Evolutionary conservation across 163 green algal genomes (phyloP), one percentile per base, ranked within the genome.

Genomic region (Scenedesmus sp.): DNA sequence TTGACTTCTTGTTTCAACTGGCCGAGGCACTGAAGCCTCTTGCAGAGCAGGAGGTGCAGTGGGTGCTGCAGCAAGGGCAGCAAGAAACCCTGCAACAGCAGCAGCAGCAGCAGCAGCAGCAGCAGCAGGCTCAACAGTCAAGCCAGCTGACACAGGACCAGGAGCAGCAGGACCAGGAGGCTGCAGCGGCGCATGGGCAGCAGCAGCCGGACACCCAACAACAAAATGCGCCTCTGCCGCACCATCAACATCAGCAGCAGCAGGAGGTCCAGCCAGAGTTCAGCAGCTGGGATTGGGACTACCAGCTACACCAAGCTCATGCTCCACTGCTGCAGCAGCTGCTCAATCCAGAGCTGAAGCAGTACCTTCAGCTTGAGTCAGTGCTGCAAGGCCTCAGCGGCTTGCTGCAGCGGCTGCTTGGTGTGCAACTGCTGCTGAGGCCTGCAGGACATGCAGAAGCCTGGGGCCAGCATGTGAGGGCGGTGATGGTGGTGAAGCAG

Each of bases 321-420:
- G 18, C 59, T 34, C 55, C 55, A 6, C 81, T 62, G 13, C 55
- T 64, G 9, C 66, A 67, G 15, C 34, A 62, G 88, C 88, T 62
- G 8, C 15, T n/a, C 12, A 84, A 81, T 10, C 6, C 54, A 16
- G 1, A 55, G 2, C 12, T 79, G 26, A 16, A 52, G 74, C 73
- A 94, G 34, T 76, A 92, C 86, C 12, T 90, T 85, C 84, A 89
- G 26, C 74, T 93, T 12, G 23, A 62, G 3, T 23, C 15, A 6
- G 89, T 94, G 18, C 56, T 94, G 57, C 20, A 26, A 9, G 89
- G 89, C 56, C 16, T 93, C 56, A 82, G 59, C n/a, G 54, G 62
- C 3, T 34, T 93, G 86, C 89, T 92, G 81, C 76, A 92, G 67
- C 79, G 56, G 34, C 34, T 85, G 84, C 89, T 92, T 70, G 88